These are phyloP conservation scores for Leishmania martiniquensis DNA, from an alignment of 208 protist species.

Conservation along the genomic window DNA sequence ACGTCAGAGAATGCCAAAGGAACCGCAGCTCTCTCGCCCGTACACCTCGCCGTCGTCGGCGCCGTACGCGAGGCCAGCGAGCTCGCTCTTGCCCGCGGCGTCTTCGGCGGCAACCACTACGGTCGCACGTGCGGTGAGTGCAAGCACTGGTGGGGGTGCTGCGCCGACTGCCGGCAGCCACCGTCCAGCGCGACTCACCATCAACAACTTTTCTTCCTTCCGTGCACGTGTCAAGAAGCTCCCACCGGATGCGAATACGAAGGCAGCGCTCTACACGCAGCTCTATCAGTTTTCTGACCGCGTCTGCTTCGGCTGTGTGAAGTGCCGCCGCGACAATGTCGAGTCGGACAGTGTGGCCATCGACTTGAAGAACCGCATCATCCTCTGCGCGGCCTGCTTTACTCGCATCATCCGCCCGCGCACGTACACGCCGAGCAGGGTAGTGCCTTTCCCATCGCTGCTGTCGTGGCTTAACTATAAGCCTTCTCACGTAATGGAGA, in stretches of 20 bases:
- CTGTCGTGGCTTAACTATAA: conserved; percentile 87
- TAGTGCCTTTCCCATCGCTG: conserved; percentile 85
- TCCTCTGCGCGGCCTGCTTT: conserved; percentile 77
- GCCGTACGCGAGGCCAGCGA: conserved; percentile 24
- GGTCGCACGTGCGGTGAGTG: conserved; percentile 6
- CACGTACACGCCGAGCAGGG: conserved; percentile 69
- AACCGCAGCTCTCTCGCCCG: conserved; percentile 15
- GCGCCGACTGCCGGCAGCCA: not conserved
- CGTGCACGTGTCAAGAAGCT: conserved; percentile 64
- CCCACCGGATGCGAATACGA: conserved; percentile 71
- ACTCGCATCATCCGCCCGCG: conserved; percentile 76
- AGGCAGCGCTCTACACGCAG: conserved; percentile 54
- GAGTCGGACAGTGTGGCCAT: conserved; percentile 73
- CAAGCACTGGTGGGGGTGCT: conserved; percentile 1
- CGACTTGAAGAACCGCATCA: conserved; percentile 64
- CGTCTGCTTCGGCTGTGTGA: conserved; percentile 76
- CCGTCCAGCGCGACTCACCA: conserved; percentile 51
- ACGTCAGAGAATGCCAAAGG: conserved; percentile 28
- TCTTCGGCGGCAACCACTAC: conserved; percentile 13
- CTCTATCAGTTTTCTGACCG: conserved; percentile 72
- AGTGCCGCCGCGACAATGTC: conserved; percentile 81
- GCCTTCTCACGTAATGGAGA: conserved; percentile 59
- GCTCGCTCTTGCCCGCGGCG: conserved; percentile 8
- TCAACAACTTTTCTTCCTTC: conserved; percentile 79
- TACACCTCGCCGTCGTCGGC: conserved; percentile 11